Evolutionary conservation across 495 filamentous ascomycete species (phyloP).

Genomic region (Lophiotrema nucula): DNA sequence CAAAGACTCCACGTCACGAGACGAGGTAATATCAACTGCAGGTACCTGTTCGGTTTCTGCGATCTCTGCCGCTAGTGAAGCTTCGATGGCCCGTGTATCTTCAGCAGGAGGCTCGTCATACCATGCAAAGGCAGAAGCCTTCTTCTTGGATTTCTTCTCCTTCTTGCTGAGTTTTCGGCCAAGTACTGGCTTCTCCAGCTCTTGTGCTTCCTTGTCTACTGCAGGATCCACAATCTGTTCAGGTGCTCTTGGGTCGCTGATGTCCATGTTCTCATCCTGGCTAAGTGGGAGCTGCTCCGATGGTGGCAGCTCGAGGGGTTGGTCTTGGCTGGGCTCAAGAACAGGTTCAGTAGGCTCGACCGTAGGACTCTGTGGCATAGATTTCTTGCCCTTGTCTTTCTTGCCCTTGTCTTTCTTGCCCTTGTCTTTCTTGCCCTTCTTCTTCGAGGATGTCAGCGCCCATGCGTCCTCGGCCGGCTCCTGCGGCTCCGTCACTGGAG

Average conservation of each 20-base stretch:
- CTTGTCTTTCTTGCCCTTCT: conserved; percentile 28
- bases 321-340: not conserved
- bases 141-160: conserved; percentile 34
- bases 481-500: not conserved
- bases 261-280: not conserved
- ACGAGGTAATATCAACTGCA: no score
- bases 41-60: no score
- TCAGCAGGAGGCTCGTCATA: conserved; percentile 9
- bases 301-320: not conserved
- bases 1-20: no score
- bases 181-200: conserved; percentile 13
- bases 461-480: not conserved
- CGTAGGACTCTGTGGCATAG: not conserved
- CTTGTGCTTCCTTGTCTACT: not conserved
- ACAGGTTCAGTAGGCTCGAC: not conserved
- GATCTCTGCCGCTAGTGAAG: not conserved
- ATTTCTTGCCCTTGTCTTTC: conserved; percentile 30
- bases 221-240: not conserved
- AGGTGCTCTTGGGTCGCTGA: not conserved
- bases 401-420: conserved; percentile 23
- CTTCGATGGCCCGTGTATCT: not conserved
- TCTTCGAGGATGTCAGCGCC: conserved; percentile 12
- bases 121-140: conserved; percentile 6
- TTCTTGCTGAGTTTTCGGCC: conserved; percentile 26
- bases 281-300: not conserved